Evolutionary conservation across 768 basidiomycete species (phyloP).

Genomic region (Termitomyces sp.): DNA sequence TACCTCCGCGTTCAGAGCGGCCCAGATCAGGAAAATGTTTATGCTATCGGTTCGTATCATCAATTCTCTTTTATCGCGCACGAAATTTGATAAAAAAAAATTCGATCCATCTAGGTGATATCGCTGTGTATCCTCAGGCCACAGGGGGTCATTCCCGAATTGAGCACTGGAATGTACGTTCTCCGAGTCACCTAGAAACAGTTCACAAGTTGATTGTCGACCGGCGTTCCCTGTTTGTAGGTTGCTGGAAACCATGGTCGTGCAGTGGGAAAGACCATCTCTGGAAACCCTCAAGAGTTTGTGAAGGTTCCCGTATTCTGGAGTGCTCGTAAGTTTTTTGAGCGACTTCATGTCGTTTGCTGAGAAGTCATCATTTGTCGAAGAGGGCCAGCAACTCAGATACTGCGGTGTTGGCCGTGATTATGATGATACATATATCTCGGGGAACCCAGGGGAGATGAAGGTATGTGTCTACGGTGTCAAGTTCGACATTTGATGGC

Average conservation of each 20-base stretch:
- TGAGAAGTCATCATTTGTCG: neutral
- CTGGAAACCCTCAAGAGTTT: conserved; percentile 60
- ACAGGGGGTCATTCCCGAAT: conserved; percentile 53
- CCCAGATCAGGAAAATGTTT: conserved; percentile 45
- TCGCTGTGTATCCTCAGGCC: conserved; percentile 70
- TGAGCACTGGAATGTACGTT: conserved; percentile 86
- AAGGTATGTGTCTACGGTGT: conserved; percentile 42
- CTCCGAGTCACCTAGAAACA: neutral
- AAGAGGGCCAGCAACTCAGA: conserved; percentile 81
- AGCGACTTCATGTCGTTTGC: neutral
- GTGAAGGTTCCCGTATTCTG: conserved; percentile 83
- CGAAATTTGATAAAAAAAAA: neutral
- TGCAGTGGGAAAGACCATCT: conserved; percentile 74
- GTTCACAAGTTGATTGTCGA: neutral
- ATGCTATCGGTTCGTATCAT: conserved; percentile 53
- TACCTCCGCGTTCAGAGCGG: conserved; percentile 52
- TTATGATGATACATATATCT: conserved; percentile 74
- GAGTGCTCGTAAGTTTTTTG: conserved; percentile 66
- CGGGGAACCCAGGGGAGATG: conserved; percentile 68
- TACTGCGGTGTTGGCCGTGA: conserved; percentile 73
- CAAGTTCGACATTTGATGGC: neutral
- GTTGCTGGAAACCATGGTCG: conserved; percentile 86
- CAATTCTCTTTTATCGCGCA: neutral
- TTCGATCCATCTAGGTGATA: conserved; percentile 47
- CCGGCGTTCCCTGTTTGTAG: conserved; percentile 24